Evolutionary conservation across 495 filamentous ascomycete species (phyloP).

Genomic region (Aspergillus baeticus): DNA sequence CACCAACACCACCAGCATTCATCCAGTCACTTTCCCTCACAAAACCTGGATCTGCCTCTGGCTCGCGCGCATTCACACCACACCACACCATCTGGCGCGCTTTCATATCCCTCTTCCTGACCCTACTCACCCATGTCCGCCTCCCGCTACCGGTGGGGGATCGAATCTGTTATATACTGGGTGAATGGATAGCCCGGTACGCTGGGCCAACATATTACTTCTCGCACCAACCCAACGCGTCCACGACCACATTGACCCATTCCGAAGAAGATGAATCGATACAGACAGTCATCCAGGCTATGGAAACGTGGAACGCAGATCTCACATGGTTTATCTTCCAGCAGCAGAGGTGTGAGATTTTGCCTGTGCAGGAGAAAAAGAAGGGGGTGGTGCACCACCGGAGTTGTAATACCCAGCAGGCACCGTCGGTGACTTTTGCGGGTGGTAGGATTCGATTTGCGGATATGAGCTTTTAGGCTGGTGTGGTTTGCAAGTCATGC

Average conservation of each 20-base stretch:
- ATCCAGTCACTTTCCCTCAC: slow-evolving; percentile 26
- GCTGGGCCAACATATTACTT: slow-evolving; percentile 38
- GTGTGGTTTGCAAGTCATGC: background rate
- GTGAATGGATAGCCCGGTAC: slow-evolving; percentile 38
- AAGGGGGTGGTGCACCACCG: background rate
- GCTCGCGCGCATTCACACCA: slow-evolving; percentile 36
- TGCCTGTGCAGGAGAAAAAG: background rate
- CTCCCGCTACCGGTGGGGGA: slow-evolving; percentile 38
- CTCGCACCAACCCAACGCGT: background rate
- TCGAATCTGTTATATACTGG: slow-evolving; percentile 38
- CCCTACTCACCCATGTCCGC: slow-evolving; percentile 37
- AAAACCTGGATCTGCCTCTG: slow-evolving; percentile 14
- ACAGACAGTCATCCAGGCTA: slow-evolving; percentile 35
- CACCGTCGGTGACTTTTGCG: slow-evolving; percentile 20
- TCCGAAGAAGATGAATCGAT: slow-evolving; percentile 22
- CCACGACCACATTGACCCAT: background rate
- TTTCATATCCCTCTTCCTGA: slow-evolving; percentile 40
- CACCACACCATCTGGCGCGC: slow-evolving; percentile 39
- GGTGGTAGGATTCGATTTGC: slow-evolving; percentile 29
- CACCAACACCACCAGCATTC: background rate
- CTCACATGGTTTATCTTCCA: slow-evolving; percentile 46
- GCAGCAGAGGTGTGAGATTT: slow-evolving; percentile 15
- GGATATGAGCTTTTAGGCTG: slow-evolving; percentile 28
- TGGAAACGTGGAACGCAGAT: slow-evolving; percentile 48
- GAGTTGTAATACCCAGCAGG: slow-evolving; percentile 7